These are phyloP conservation scores for Scheffersomyces amazonensis DNA, from an alignment of 805 yeast genomes.

Conservation along the genomic window DNA sequence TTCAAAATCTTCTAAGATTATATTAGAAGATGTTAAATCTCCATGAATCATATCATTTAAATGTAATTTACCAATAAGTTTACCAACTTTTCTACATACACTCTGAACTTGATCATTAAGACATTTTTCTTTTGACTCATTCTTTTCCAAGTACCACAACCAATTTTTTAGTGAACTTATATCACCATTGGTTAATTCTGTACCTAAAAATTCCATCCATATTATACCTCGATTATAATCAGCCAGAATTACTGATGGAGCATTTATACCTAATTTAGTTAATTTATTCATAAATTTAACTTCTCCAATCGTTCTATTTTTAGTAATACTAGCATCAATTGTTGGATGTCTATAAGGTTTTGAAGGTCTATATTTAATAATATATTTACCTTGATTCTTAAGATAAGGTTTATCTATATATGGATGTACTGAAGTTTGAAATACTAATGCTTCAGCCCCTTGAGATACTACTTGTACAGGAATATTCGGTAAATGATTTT, in stretches of 20 bases:
- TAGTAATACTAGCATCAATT: conserved; percentile 73
- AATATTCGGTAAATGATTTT: conserved; percentile 43
- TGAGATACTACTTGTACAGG: conserved; percentile 64
- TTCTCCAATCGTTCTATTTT: conserved; percentile 80
- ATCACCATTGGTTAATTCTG: conserved; percentile 45
- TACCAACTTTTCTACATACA: conserved; percentile 57
- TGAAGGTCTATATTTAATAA: conserved; percentile 83
- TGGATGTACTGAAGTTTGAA: conserved; percentile 63
- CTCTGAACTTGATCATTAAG: conserved; percentile 34
- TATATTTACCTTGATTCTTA: conserved; percentile 36
- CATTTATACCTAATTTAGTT: conserved; percentile 52
- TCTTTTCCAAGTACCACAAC: conserved; percentile 59
- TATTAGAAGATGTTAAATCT: conserved; percentile 88
- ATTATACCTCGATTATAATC: conserved; percentile 77
- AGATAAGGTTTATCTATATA: conserved; percentile 38
- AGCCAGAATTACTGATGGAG: conserved; percentile 72
- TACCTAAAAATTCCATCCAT: conserved; percentile 84
- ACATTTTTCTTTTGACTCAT: conserved; percentile 16
- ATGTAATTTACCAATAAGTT: conserved; percentile 69
- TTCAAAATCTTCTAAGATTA: conserved; percentile 45
- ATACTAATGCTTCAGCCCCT: conserved; percentile 90
- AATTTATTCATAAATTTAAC: conserved; percentile 69
- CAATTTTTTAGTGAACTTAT: conserved; percentile 69
- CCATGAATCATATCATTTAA: conserved; percentile 83
- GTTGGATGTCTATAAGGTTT: conserved; percentile 88